phyloP scores from a whole-genome alignment of 1,284 basidiomycete species.

The Ustilago sp. region DNA sequence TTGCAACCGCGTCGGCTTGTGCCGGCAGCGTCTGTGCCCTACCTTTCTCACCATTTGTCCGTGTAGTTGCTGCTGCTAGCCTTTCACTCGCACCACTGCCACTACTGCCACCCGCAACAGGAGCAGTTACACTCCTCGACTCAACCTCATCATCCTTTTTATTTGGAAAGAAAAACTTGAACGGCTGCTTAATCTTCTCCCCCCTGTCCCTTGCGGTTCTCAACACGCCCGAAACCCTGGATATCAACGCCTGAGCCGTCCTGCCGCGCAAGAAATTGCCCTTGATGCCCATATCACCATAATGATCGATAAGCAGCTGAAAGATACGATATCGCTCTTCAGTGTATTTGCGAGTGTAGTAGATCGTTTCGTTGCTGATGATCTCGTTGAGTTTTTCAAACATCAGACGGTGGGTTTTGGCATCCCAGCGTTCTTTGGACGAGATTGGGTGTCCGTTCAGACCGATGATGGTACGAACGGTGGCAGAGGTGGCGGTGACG shows the following conservation, averaged over 20 bases:
- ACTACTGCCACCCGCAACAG: slow-evolving; percentile 1
- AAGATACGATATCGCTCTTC: slow-evolving; percentile 46
- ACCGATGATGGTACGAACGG: slow-evolving; percentile 28
- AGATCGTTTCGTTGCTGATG: slow-evolving; percentile 33
- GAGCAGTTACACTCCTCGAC: slow-evolving; percentile 14
- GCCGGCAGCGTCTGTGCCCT: slow-evolving; percentile 22
- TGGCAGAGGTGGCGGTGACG: slow-evolving; percentile 32
- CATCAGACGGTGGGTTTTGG: slow-evolving; percentile 43
- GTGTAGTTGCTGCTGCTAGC: slow-evolving; percentile 5
- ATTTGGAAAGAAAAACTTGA: slow-evolving; percentile 50
- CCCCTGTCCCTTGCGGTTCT: slow-evolving; percentile 34
- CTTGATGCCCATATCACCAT: slow-evolving; percentile 41
- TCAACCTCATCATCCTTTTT: slow-evolving; percentile 25
- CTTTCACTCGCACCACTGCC: slow-evolving; percentile 1
- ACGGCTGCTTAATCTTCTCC: slow-evolving; percentile 45
- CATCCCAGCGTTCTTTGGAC: slow-evolving; percentile 45
- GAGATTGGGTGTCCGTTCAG: slow-evolving; percentile 37
- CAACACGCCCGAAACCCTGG: slow-evolving; percentile 33
- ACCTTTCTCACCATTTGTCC: neutral
- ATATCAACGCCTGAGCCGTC: slow-evolving; percentile 35
- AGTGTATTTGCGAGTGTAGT: slow-evolving; percentile 39
- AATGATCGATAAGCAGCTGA: slow-evolving; percentile 38
- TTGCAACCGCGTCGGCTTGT: neutral
- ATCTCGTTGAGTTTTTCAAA: slow-evolving; percentile 54
- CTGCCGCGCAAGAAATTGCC: slow-evolving; percentile 43